These are phyloP conservation scores for Sparassis latifolia DNA, from an alignment of 1,284 basidiomycete genomes.

Conservation along the genomic window DNA sequence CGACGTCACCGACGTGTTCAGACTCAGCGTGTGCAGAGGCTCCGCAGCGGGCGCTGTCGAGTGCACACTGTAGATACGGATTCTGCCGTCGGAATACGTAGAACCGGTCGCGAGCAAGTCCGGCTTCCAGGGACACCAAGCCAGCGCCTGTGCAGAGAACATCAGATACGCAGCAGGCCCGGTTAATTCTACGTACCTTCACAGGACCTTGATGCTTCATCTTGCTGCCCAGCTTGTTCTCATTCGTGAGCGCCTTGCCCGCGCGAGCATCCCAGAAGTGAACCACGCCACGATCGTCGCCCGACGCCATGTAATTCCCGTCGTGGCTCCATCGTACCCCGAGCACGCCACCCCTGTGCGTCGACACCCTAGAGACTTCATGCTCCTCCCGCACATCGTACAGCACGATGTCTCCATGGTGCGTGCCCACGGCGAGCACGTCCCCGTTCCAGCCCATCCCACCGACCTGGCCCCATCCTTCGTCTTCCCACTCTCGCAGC, in stretches of 20 bases:
- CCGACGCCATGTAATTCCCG: constrained; percentile 34
- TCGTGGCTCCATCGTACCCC: constrained; percentile 41
- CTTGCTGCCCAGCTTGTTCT: constrained; percentile 29
- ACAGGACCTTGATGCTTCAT: constrained; percentile 51
- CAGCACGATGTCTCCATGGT: constrained; percentile 32
- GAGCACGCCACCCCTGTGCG: constrained; percentile 35
- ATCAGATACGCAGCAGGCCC: neutral
- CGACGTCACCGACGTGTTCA: constrained; percentile 59
- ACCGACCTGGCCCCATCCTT: constrained; percentile 29
- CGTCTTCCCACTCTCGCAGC: constrained; percentile 30
- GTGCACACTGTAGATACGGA: constrained; percentile 51
- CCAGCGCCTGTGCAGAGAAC: constrained; percentile 42
- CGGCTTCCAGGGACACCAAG: constrained; percentile 74
- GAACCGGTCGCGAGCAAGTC: constrained; percentile 65
- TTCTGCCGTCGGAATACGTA: constrained; percentile 57
- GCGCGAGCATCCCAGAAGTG: constrained; percentile 41
- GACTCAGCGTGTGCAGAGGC: constrained; percentile 42
- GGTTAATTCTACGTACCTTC: constrained; percentile 35
- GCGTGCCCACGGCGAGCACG: constrained; percentile 34
- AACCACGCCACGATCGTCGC: constrained; percentile 36
- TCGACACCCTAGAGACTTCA: constrained; percentile 23
- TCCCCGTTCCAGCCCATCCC: constrained; percentile 36
- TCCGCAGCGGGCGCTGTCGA: constrained; percentile 37
- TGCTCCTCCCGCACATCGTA: constrained; percentile 31
- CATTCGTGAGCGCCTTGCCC: constrained; percentile 24